Conservation (phyloP, 768 basidiomycete species). For the Kwoniella sp. region DNA sequence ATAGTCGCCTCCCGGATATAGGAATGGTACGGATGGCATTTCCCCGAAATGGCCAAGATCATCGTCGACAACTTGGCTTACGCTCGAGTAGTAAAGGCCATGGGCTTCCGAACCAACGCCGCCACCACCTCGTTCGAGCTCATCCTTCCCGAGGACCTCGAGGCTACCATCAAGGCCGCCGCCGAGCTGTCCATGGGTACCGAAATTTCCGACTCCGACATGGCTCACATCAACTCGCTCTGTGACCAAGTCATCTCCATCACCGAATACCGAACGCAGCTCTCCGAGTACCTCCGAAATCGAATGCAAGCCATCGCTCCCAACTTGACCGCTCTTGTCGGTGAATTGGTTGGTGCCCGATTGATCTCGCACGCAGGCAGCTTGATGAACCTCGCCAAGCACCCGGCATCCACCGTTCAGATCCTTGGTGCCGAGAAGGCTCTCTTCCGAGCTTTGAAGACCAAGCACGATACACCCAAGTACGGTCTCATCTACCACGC, state of each 20-base stretch:
- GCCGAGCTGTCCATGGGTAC: conserved; percentile 99
- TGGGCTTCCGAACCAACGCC: conserved; percentile 98
- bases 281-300: conserved; percentile 94
- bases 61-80: conserved; percentile 96
- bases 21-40: conserved; percentile 99
- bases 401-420: conserved; percentile 61
- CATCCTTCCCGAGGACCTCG: conserved; percentile 95
- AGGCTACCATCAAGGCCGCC: conserved; percentile 89
- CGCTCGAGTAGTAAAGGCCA: conserved; percentile 85
- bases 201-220: conserved; percentile 95
- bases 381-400: conserved; percentile 60
- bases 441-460: conserved; percentile 60
- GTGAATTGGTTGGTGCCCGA: conserved; percentile 74
- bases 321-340: conserved; percentile 83
- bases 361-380: conserved; percentile 65
- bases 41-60: conserved; percentile 99
- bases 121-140: conserved; percentile 79
- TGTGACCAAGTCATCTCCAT: conserved; percentile 99
- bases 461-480: conserved; percentile 66
- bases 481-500: conserved; percentile 99
- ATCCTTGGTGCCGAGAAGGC: conserved; percentile 62
- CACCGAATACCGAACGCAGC: conserved; percentile 87
- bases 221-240: conserved; percentile 92
- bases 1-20: no score
- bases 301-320: conserved; percentile 98